These are phyloP conservation scores for Fraxinus baroniana DNA, from an alignment of 305 asterid genomes.

Conservation along the genomic window DNA sequence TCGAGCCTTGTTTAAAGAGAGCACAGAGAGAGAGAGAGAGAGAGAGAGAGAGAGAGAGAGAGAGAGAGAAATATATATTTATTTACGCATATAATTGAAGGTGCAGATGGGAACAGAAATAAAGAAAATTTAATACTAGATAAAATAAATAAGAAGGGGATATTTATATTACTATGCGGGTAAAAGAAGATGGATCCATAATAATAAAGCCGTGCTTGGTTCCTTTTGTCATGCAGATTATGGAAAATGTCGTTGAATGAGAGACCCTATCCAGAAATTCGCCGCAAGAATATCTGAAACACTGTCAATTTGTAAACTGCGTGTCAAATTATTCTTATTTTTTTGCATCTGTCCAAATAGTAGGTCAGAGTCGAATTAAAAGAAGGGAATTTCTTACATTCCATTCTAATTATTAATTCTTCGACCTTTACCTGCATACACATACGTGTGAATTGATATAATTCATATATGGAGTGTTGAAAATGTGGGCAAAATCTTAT, in stretches of 20 bases:
- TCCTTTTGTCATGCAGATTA: slow-evolving; percentile 3
- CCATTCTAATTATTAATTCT: slow-evolving; percentile 7
- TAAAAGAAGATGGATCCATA: not conserved
- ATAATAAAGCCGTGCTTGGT: not conserved
- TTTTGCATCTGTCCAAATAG: not conserved
- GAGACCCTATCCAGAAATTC: slow-evolving; percentile 53
- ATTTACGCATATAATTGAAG: not conserved
- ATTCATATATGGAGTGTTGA: not conserved
- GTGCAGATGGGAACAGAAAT: slow-evolving; percentile 26
- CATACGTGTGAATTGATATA: not conserved
- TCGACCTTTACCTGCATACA: not conserved
- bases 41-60: no score
- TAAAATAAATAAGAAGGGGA: not conserved
- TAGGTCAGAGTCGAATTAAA: slow-evolving; percentile 34
- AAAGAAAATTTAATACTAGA: not conserved
- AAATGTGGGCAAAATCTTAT: not conserved
- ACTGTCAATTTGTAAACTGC: slow-evolving; percentile 37
- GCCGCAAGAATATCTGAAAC: slow-evolving; percentile 30
- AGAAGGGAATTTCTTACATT: slow-evolving; percentile 25
- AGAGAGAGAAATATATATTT: not conserved
- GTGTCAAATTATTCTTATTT: not conserved
- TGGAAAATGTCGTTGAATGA: slow-evolving; percentile 66
- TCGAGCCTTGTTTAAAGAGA: slow-evolving; percentile 35
- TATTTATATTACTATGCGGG: not conserved
- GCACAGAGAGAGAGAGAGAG: not conserved